phyloP scores from a whole-genome alignment of 352 stramenopile genomes.

The Aphanomyces stellatus region DNA sequence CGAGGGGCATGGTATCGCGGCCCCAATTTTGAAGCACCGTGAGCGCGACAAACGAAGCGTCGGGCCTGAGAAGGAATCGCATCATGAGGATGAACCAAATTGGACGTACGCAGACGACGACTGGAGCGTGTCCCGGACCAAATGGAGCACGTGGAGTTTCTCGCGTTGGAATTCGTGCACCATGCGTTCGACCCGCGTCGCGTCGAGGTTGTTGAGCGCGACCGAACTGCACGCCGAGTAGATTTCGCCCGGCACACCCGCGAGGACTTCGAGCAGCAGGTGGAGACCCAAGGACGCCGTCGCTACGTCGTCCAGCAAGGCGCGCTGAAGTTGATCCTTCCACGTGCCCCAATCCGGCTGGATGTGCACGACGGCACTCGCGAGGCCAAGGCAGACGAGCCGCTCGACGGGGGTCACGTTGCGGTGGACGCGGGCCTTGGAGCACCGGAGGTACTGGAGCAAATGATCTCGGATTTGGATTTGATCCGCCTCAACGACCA shows the following conservation, averaged over 20 bases:
- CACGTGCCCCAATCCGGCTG: constrained; percentile 7
- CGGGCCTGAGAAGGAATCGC: background rate
- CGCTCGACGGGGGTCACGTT: constrained; percentile 1
- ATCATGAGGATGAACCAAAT: background rate
- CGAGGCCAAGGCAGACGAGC: constrained; percentile 10
- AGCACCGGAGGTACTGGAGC: background rate
- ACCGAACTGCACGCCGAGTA: background rate
- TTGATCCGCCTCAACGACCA: background rate
- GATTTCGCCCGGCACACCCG: constrained; percentile 14
- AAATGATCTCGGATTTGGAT: constrained; percentile 11
- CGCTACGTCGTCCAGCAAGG: background rate
- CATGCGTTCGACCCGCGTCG: background rate
- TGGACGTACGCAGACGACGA: background rate
- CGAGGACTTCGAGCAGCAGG: constrained; percentile 15
- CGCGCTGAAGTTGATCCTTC: constrained; percentile 8
- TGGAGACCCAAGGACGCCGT: background rate
- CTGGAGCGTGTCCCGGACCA: constrained; percentile 7
- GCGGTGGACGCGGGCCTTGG: background rate
- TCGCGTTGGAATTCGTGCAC: constrained; percentile 11
- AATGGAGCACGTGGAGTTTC: background rate
- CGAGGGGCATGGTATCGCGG: constrained; percentile 14
- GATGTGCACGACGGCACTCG: constrained; percentile 15
- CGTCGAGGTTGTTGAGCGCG: background rate
- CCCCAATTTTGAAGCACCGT: constrained; percentile 18
- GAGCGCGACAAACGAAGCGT: constrained; percentile 3